Evolutionary conservation across 1,284 basidiomycete species (phyloP).

Genomic region (Amanita bisporigera): DNA sequence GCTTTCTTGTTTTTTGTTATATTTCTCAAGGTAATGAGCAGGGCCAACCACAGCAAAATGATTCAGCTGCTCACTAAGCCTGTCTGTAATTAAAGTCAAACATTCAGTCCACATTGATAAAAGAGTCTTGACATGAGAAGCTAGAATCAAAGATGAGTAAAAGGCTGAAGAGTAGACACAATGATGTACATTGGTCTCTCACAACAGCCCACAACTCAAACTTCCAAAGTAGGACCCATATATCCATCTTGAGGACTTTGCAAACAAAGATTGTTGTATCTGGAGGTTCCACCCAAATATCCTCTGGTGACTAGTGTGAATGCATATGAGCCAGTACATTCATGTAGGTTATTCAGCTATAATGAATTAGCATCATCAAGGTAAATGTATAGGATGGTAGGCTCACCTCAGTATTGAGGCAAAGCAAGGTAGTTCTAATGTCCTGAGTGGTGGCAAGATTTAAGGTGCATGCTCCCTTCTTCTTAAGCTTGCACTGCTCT

Average conservation of each 20-base stretch:
- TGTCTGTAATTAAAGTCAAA: not conserved
- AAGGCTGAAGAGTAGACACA: not conserved
- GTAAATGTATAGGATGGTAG: not conserved
- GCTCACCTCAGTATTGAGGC: constrained; percentile 2
- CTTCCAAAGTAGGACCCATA: not conserved
- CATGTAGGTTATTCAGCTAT: not conserved
- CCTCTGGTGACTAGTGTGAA: not conserved
- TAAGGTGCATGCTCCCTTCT: not conserved
- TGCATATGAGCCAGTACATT: not conserved
- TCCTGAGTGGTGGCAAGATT: not conserved
- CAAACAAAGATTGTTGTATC: not conserved
- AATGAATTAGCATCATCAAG: not conserved
- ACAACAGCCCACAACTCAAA: constrained; percentile 8
- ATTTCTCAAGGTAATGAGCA: not conserved
- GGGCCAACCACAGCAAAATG: not conserved
- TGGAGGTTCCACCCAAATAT: not conserved
- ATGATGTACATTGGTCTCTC: not conserved
- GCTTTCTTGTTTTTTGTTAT: not conserved
- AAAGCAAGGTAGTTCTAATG: not conserved
- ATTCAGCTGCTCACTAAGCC: not conserved
- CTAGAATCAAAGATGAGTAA: not conserved
- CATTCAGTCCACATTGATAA: not conserved
- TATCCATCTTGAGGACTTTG: constrained; percentile 3
- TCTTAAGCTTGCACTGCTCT: not conserved
- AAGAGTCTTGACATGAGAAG: not conserved